phyloP scores from a whole-genome alignment of 2,329 filamentous ascomycete genomes.

The Fusarium incarnatum region DNA sequence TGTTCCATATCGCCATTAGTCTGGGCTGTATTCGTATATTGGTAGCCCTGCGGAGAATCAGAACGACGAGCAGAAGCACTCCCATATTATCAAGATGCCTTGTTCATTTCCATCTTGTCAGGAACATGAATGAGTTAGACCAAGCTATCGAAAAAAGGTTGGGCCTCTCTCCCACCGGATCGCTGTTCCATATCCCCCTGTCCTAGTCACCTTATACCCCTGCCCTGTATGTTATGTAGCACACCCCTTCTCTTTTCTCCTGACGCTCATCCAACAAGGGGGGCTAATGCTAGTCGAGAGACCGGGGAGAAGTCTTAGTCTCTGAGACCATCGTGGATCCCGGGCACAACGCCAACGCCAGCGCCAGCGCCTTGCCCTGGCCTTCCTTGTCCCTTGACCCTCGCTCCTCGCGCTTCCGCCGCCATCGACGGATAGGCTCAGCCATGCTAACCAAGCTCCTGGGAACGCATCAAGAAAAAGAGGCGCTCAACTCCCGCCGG shows the following conservation, averaged over 20 bases:
- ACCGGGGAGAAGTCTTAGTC: conserved; percentile 33
- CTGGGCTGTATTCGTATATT: background rate
- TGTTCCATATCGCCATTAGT: background rate
- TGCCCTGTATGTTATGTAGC: conserved; percentile 21
- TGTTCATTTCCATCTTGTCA: conserved; percentile 7
- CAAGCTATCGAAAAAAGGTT: conserved; percentile 23
- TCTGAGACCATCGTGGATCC: conserved; percentile 42
- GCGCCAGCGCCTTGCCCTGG: background rate
- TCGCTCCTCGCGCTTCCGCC: conserved; percentile 45
- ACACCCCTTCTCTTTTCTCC: conserved; percentile 32
- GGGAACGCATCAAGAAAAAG: conserved; percentile 46
- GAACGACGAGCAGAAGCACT: background rate
- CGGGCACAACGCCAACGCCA: conserved; percentile 1
- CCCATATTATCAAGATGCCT: background rate
- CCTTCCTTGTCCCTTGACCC: conserved; percentile 16
- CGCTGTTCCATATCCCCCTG: conserved; percentile 17
- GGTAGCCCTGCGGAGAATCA: background rate
- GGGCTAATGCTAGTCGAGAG: background rate
- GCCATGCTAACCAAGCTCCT: conserved; percentile 51
- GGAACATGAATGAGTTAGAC: background rate
- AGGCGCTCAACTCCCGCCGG: conserved; percentile 46
- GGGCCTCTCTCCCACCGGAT: conserved; percentile 22
- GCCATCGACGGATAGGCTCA: conserved; percentile 51
- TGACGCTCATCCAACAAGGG: conserved; percentile 14
- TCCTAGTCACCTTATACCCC: background rate